These are phyloP conservation scores for Osmanthus fragrans DNA, from an alignment of 257 asterid species.

Conservation along the genomic window DNA sequence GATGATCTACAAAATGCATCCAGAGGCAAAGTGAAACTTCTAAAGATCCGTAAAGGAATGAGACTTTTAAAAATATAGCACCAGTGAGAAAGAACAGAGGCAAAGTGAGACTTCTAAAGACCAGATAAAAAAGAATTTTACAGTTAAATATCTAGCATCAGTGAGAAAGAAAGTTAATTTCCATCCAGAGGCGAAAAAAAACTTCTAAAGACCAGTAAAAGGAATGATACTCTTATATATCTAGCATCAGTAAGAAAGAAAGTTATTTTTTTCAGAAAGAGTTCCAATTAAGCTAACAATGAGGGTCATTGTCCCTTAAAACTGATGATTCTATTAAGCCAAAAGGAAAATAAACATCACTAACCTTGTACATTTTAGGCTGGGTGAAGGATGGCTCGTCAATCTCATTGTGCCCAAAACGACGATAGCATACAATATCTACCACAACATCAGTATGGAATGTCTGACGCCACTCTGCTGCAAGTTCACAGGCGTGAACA, in stretches of 20 bases:
- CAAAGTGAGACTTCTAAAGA: background rate
- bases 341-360: constrained; percentile 18
- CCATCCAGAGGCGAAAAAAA: no score
- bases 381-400: constrained; percentile 96
- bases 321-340: constrained; percentile 2
- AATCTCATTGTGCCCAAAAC: constrained; percentile 96
- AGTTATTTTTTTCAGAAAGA: background rate
- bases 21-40: constrained; percentile 20
- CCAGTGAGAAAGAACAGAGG: constrained; percentile 3
- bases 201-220: background rate
- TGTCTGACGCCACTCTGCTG: constrained; percentile 98
- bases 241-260: constrained; percentile 9
- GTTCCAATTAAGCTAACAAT: background rate
- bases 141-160: constrained; percentile 1
- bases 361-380: constrained; percentile 90
- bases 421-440: constrained; percentile 89
- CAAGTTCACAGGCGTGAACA: constrained; percentile 92
- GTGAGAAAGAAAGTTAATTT: constrained; percentile 6
- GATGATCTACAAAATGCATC: constrained; percentile 63
- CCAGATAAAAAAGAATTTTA: constrained; percentile 13
- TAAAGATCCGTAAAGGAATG: constrained; percentile 8
- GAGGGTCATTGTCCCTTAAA: background rate
- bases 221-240: constrained; percentile 18
- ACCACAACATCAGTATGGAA: constrained; percentile 95
- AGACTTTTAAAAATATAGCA: constrained; percentile 3